These are phyloP conservation scores for Mycena floridula DNA, from an alignment of 768 basidiomycete genomes.

Conservation along the genomic window DNA sequence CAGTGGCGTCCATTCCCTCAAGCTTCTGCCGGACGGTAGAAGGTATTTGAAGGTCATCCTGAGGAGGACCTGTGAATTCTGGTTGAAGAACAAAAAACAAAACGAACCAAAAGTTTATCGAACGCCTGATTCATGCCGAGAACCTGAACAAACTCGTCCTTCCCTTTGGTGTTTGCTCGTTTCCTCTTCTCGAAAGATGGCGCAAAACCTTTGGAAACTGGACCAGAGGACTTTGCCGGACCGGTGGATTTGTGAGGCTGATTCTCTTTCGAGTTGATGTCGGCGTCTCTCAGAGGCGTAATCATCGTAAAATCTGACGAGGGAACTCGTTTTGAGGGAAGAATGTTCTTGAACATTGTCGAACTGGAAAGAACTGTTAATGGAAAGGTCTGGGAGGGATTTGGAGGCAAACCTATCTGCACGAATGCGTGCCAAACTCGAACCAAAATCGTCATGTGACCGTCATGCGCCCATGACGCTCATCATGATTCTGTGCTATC, in stretches of 20 bases:
- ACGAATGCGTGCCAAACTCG: too few species aligned
- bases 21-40: slow-evolving; percentile 72
- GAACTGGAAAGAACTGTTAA: too few species aligned
- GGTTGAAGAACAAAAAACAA: slow-evolving; percentile 1
- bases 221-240: slow-evolving; percentile 8
- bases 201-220: slow-evolving; percentile 22
- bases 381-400: too few species aligned
- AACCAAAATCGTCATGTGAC: too few species aligned
- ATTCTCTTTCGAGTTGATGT: slow-evolving; percentile 63
- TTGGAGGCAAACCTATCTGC: too few species aligned
- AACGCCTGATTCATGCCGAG: slow-evolving; percentile 63
- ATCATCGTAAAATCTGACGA: slow-evolving; percentile 72
- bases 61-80: slow-evolving; percentile 1
- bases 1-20: slow-evolving; percentile 71
- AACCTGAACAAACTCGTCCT: slow-evolving; percentile 26
- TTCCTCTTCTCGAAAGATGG: slow-evolving; percentile 35
- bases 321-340: slow-evolving; percentile 61
- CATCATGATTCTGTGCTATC: too few species aligned
- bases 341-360: slow-evolving; percentile 79
- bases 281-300: slow-evolving; percentile 42
- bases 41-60: slow-evolving; percentile 92
- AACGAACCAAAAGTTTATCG: slow-evolving; percentile 70
- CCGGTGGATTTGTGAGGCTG: slow-evolving; percentile 23
- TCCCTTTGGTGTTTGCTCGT: slow-evolving; percentile 36
- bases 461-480: too few species aligned